These are phyloP conservation scores for Diplogelasinospora grovesii DNA, from an alignment of 495 filamentous ascomycete species.

Conservation along the genomic window DNA sequence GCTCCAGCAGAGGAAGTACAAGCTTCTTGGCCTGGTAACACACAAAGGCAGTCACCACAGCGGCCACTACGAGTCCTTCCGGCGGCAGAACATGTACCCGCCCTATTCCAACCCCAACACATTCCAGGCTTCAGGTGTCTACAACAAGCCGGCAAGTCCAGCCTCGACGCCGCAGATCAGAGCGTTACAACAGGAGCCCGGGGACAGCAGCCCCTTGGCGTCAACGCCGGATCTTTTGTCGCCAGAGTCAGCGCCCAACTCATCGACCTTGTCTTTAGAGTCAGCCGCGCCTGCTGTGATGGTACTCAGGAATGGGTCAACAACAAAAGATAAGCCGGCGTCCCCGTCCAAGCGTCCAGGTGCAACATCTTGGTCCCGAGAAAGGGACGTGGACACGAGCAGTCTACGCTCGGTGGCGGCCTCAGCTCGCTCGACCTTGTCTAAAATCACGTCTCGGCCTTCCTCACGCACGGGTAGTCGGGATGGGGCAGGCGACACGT, in stretches of 20 bases:
- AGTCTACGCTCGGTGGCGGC: constrained; percentile 39
- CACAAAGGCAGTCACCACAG: constrained; percentile 95
- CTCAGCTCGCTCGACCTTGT: constrained; percentile 36
- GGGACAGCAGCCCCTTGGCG: constrained; percentile 27
- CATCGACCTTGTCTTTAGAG: constrained; percentile 15
- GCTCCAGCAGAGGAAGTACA: constrained; percentile 70
- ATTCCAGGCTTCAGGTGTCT: constrained; percentile 63
- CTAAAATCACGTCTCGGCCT: constrained; percentile 26
- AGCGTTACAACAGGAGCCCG: constrained; percentile 17
- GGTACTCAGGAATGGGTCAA: not conserved
- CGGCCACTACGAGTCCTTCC: constrained; percentile 95
- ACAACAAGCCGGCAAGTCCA: constrained; percentile 46
- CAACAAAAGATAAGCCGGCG: not conserved
- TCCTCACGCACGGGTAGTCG: constrained; percentile 11
- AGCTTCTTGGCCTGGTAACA: constrained; percentile 78
- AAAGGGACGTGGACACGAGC: constrained; percentile 28
- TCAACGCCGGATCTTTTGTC: constrained; percentile 34
- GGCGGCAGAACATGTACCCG: constrained; percentile 65
- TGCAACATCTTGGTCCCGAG: constrained; percentile 4
- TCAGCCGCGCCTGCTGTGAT: constrained; percentile 5
- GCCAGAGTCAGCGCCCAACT: constrained; percentile 19
- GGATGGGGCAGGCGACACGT: not conserved
- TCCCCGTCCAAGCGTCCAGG: not conserved
- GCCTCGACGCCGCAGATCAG: constrained; percentile 37
- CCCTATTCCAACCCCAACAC: constrained; percentile 78